A percentile compares a stretch with the other conserved stretches of the same genome.
Conservation (phyloP, 2,329 filamentous ascomycete genomes). For the Colletotrichum tropicale region DNA sequence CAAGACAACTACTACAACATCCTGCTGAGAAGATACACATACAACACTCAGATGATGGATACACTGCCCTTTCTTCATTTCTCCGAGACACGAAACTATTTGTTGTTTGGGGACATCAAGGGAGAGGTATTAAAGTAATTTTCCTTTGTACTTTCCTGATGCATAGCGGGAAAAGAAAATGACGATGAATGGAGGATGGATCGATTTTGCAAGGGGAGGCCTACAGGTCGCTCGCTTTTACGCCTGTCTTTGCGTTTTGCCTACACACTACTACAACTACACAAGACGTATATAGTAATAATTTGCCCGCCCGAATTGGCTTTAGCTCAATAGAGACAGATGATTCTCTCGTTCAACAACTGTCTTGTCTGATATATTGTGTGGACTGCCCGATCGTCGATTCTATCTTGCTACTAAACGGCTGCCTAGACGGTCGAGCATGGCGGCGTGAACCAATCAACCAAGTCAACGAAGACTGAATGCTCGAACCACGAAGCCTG, state of each 20-base stretch:
- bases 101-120: background rate
- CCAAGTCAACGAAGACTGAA: background rate
- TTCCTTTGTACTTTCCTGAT: slow-evolving; percentile 11
- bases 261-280: background rate
- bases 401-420: background rate
- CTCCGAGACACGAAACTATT: background rate
- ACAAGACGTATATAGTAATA: slow-evolving; percentile 24
- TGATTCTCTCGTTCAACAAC: background rate
- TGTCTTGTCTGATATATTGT: background rate
- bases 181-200: slow-evolving; percentile 1
- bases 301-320: slow-evolving; percentile 11
- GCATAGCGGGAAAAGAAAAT: slow-evolving; percentile 1
- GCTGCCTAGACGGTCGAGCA: background rate
- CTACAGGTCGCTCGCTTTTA: background rate
- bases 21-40: background rate
- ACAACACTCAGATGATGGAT: background rate
- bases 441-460: background rate
- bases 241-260: background rate
- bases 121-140: background rate
- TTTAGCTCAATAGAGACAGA: background rate
- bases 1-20: slow-evolving; percentile 3
- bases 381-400: background rate
- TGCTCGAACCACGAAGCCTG: background rate
- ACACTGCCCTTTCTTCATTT: background rate
- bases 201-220: background rate